Evolutionary conservation across 495 filamentous ascomycete species (phyloP).

Genomic region (Podospora bellae-mahoneyi): DNA sequence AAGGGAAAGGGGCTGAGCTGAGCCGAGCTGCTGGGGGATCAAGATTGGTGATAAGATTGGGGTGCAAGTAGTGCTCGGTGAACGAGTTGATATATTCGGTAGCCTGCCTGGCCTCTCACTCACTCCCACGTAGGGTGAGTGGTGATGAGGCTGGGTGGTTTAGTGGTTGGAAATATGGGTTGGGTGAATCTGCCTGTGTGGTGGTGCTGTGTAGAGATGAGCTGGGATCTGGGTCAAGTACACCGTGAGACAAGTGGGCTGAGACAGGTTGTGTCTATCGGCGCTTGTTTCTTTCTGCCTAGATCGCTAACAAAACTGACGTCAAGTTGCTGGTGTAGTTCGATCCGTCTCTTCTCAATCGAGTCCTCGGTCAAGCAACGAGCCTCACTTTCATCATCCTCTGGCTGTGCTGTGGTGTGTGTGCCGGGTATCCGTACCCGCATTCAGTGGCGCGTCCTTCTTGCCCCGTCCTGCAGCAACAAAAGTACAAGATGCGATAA

Average conservation of each 20-base stretch:
- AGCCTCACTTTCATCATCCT: not conserved
- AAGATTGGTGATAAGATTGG: not conserved
- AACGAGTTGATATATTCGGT: not conserved
- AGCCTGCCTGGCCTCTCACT: not conserved
- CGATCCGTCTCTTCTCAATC: not conserved
- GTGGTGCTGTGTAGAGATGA: too few relatives aligned
- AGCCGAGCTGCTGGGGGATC: not conserved
- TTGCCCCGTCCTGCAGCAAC: not conserved
- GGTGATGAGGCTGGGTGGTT: not conserved
- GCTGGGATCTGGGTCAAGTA: not conserved
- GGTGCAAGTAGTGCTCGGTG: not conserved
- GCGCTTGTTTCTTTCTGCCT: not conserved
- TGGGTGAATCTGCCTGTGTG: not conserved
- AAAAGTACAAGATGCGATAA: not conserved
- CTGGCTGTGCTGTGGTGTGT: not conserved
- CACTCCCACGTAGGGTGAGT: not conserved
- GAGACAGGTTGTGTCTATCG: not conserved
- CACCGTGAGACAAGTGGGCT: not conserved
- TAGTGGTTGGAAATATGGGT: not conserved
- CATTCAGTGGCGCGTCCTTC: not conserved
- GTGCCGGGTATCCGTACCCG: not conserved
- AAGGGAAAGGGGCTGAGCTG: not conserved
- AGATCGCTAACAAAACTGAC: not conserved
- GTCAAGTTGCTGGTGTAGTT: not conserved
- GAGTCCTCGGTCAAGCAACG: not conserved